Evolutionary conservation across 2,329 filamentous ascomycete genomes (phyloP), one percentile per base, ranked within the genome.

Genomic region (Pestalotiopsis sp.): DNA sequence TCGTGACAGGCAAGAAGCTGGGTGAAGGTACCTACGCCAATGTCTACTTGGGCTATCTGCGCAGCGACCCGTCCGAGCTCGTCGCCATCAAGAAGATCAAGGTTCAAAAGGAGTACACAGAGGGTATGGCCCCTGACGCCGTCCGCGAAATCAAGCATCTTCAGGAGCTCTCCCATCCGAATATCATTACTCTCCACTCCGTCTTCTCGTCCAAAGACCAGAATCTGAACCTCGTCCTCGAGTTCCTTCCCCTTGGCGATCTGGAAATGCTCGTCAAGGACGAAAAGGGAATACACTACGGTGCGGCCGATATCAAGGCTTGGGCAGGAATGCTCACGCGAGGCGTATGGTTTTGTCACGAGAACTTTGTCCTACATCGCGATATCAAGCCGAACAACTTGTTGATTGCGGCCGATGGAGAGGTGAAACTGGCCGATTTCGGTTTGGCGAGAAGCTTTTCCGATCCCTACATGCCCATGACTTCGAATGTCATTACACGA

Each of bases 351-450:
- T 99, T 97, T 85, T 98, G 96, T 81, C 96, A 99, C 81, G 93
- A 95, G 78, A 97, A 96, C 79, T 95, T 92, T 75, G 89, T 99
- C 20, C 87, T 99, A 38, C 96, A 99, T 82, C 93, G 96, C 74
- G 96, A 99, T 84, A 98, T 99, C 85, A 99, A 99, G 82, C 95
- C 95, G 62, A 98, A 98, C 88, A 99, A 99, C 83, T 84, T 98
- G 81, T 87, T 99, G 69, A 97, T 99, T 75, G 94, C 94, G 25
- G 92, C 93, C 57, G 93, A 97, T 78, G 95, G 96, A 63, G 93
- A 95, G 76, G 90, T 99, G 77, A 98, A 98, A 80, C 89, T 99
- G 64, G 96, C 95, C 45, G 96, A 99, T 91, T 99, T 99, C 75
- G 96, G 96, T 86, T 90, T 99, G 41, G 96, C 96, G 5, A 87